Percentiles rank a stretch among this genome's conserved stretches.
phyloP scores from a whole-genome alignment of 2,329 filamentous ascomycete genomes.

The Byssoonygena ceratinophila region DNA sequence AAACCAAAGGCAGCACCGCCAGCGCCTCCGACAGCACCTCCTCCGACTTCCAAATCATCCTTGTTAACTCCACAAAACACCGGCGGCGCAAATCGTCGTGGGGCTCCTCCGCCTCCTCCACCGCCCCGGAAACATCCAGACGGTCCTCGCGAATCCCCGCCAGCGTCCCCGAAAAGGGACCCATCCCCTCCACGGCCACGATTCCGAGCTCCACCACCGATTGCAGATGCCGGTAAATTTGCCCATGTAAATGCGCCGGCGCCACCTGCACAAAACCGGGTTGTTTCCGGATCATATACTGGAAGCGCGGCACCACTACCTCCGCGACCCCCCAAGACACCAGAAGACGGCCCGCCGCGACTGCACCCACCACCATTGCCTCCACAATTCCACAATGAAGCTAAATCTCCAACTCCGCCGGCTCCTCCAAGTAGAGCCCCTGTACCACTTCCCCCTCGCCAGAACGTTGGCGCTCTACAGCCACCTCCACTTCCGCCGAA shows the following conservation, averaged over 20 bases:
- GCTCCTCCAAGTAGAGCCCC: constrained; percentile 61
- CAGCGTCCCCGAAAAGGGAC: constrained; percentile 54
- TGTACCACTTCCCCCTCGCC: constrained; percentile 59
- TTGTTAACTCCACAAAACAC: constrained; percentile 53
- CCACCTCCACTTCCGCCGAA: constrained; percentile 37
- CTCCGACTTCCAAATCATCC: constrained; percentile 29
- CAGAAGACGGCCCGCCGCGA: constrained; percentile 53
- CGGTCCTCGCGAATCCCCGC: constrained; percentile 44
- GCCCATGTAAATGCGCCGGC: constrained; percentile 47
- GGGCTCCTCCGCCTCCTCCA: constrained; percentile 51
- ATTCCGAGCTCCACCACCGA: constrained; percentile 76
- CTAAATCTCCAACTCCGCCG: constrained; percentile 54
- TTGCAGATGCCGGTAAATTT: constrained; percentile 83
- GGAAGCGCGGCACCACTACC: constrained; percentile 50
- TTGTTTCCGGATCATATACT: constrained; percentile 39
- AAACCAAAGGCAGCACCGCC: constrained; percentile 51
- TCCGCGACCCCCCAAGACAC: constrained; percentile 54
- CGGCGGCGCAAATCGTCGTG: constrained; percentile 44
- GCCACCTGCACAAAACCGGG: constrained; percentile 40
- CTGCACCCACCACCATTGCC: constrained; percentile 77
- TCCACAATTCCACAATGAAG: constrained; percentile 40
- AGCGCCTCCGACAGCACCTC: constrained; percentile 45
- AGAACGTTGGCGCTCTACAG: constrained; percentile 40
- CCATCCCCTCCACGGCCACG: constrained; percentile 59
- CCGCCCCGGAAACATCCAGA: constrained; percentile 37